These are phyloP conservation scores for Rhizopogon sp. DNA, from an alignment of 768 basidiomycete genomes.

Conservation along the genomic window DNA sequence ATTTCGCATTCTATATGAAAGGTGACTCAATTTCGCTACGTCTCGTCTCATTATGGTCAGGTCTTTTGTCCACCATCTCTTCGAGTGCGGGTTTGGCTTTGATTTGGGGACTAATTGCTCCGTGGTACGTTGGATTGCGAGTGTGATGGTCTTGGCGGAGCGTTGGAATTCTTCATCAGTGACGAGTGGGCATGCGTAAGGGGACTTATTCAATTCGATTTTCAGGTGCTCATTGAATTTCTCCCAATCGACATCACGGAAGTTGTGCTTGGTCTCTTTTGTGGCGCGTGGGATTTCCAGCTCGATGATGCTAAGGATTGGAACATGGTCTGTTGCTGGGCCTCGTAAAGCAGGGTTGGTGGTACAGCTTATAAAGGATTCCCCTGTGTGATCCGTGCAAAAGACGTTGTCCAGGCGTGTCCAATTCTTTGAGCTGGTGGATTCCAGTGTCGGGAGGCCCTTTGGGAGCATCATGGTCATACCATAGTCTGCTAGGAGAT, in stretches of 20 bases:
- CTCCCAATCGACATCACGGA: background rate
- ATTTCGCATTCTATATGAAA: too few species aligned
- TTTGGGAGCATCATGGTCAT: slow-evolving; percentile 4
- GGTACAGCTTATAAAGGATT: background rate
- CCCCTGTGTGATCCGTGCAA: background rate
- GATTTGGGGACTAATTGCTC: too few species aligned
- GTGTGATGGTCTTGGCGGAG: too few species aligned
- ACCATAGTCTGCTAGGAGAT: slow-evolving; percentile 5
- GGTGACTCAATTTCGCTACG: too few species aligned
- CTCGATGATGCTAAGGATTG: background rate
- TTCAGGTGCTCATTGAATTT: background rate
- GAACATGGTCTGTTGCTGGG: background rate
- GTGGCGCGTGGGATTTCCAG: background rate
- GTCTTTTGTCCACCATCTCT: too few species aligned
- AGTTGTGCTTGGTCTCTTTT: background rate
- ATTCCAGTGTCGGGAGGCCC: slow-evolving; percentile 1
- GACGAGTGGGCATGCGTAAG: background rate
- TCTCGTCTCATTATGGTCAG: too few species aligned
- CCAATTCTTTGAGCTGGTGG: background rate
- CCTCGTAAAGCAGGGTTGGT: background rate
- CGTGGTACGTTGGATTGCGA: too few species aligned
- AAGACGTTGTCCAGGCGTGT: slow-evolving; percentile 10
- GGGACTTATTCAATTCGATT: background rate
- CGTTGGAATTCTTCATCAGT: background rate
- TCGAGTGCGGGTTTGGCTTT: too few species aligned